These are phyloP conservation scores for Aspergillus clavatus DNA, from an alignment of 2,329 filamentous ascomycete species.

Conservation along the genomic window DNA sequence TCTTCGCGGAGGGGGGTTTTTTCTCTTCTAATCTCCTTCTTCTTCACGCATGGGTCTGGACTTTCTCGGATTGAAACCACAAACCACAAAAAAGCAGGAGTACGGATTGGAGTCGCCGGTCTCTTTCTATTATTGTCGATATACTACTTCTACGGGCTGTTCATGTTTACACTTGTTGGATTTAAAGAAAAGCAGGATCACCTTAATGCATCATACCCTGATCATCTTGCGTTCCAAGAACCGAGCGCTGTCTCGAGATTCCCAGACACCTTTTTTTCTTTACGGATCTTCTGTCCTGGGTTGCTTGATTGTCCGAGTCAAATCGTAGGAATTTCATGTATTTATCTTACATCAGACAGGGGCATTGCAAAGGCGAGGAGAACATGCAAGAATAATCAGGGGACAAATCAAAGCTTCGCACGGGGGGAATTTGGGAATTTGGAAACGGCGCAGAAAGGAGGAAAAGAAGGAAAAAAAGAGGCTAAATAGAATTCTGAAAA, in stretches of 20 bases:
- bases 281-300: too few relatives aligned
- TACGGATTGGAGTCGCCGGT: constrained; percentile 22
- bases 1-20: constrained; percentile 8
- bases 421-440: too few relatives aligned
- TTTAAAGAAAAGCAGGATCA: neutral
- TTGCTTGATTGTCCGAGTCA: neutral
- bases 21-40: neutral
- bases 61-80: constrained; percentile 17
- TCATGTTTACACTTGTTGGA: constrained; percentile 1
- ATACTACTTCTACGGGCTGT: neutral
- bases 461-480: constrained; percentile 6
- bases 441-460: too few relatives aligned
- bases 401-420: constrained; percentile 1
- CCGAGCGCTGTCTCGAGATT: neutral
- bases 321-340: neutral
- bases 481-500: constrained; percentile 1
- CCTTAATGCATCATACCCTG: neutral
- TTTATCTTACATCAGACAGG: constrained; percentile 4
- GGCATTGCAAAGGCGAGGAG: neutral
- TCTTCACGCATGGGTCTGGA: constrained; percentile 13
- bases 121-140: constrained; percentile 5
- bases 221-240: neutral
- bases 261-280: too few relatives aligned
- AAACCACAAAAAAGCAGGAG: constrained; percentile 13
- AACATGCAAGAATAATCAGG: neutral